Percentiles rank a stretch among this genome's conserved stretches.
Conservation (phyloP, 805 yeast genomes). For the Myxozyma geophila region DNA sequence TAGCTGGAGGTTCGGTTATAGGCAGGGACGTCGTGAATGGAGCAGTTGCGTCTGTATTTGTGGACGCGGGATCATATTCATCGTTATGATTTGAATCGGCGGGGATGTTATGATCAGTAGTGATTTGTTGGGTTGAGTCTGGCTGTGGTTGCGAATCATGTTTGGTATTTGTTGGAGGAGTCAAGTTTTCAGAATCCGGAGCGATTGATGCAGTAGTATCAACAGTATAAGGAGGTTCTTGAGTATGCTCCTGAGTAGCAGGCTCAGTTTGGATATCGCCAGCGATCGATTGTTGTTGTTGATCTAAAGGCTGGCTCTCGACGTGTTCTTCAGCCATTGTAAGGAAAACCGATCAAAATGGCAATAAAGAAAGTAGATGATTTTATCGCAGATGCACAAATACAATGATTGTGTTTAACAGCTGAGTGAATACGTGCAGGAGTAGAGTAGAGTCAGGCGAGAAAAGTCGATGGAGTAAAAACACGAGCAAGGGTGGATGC, state of each 20-base stretch:
- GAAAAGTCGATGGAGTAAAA: not conserved
- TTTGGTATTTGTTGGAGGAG: too few relatives aligned
- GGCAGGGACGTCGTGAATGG: not conserved
- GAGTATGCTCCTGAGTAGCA: not conserved
- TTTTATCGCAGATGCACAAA: not conserved
- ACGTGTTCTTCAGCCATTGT: slow-evolving; percentile 7
- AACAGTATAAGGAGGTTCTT: not conserved
- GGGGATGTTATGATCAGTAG: too few relatives aligned
- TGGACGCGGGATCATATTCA: too few relatives aligned
- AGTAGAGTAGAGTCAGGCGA: not conserved
- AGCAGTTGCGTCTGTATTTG: not conserved
- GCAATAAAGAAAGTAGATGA: too few relatives aligned
- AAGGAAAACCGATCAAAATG: too few relatives aligned
- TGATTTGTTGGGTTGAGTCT: too few relatives aligned
- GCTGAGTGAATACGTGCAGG: not conserved
- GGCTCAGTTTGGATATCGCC: not conserved
- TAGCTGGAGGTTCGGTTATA: not conserved
- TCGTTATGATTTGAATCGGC: too few relatives aligned
- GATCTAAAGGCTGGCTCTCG: not conserved
- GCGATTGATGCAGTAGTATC: not conserved
- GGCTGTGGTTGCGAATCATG: too few relatives aligned
- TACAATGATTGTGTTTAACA: not conserved
- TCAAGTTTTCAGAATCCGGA: not conserved
- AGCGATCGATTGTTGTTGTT: not conserved
- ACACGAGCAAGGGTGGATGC: not conserved